phyloP scores from a whole-genome alignment of 805 yeast species.

The Myxozyma neotropica region DNA sequence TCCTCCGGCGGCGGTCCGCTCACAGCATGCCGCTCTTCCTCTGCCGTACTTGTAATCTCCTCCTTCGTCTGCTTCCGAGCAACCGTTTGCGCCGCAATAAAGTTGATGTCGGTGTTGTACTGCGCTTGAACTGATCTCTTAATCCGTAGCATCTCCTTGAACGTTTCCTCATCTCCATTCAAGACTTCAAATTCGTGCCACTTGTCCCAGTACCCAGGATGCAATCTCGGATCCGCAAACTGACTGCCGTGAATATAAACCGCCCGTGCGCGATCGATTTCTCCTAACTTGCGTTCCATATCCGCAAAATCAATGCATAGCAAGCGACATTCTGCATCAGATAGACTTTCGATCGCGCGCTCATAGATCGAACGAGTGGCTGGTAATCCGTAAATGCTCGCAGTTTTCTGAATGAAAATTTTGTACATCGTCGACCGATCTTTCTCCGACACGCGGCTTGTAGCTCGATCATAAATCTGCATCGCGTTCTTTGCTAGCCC shows the following conservation, averaged over 20 bases:
- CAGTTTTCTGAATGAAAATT: conserved; percentile 48
- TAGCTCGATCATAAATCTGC: conserved; percentile 51
- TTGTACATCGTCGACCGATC: conserved; percentile 49
- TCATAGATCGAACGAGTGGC: conserved; percentile 55
- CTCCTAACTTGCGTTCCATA: conserved; percentile 57
- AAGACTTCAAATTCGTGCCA: conserved; percentile 79
- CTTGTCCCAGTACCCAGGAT: conserved; percentile 54
- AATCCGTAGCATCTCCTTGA: conserved; percentile 69
- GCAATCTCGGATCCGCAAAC: conserved; percentile 43
- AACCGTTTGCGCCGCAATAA: conserved; percentile 36
- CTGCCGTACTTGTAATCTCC: background rate
- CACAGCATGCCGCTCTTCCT: background rate
- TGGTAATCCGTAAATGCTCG: conserved; percentile 47
- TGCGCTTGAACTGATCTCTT: conserved; percentile 51
- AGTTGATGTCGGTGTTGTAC: conserved; percentile 37
- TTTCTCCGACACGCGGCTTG: conserved; percentile 40
- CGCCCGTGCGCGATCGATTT: conserved; percentile 63
- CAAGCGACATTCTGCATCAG: conserved; percentile 48
- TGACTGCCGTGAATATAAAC: conserved; percentile 60
- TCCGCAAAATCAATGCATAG: conserved; percentile 58
- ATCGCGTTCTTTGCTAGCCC: conserved; percentile 58
- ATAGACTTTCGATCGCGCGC: conserved; percentile 53
- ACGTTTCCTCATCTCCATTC: conserved; percentile 70
- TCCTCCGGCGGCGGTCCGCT: background rate
- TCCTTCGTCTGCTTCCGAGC: conserved; percentile 12